phyloP scores from a whole-genome alignment of 2,329 filamentous ascomycete species.

The Macroventuria anomochaeta region DNA sequence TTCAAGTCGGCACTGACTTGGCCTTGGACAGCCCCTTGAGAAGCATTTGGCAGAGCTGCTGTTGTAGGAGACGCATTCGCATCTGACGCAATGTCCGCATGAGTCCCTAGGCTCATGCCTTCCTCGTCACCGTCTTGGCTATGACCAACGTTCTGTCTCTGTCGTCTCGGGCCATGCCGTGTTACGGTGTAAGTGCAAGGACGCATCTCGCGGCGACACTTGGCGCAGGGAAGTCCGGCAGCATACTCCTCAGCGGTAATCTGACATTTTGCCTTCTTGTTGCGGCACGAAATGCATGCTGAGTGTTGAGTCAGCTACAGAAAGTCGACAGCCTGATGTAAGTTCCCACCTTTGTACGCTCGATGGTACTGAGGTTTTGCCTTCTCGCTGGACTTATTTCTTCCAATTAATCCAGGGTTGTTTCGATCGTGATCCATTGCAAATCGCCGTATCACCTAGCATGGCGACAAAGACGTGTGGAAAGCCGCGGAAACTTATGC shows the following conservation, averaged over 20 bases:
- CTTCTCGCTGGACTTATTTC: not conserved
- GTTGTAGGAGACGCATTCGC: not conserved
- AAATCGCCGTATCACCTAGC: not conserved
- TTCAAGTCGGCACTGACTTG: not conserved
- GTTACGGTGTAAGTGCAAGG: not conserved
- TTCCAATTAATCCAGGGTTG: not conserved
- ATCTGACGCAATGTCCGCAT: not conserved
- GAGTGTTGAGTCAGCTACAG: not conserved
- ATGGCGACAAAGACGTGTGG: not conserved
- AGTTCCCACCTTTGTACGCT: not conserved
- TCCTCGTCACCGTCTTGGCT: not conserved
- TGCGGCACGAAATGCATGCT: not conserved
- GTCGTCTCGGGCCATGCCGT: slow-evolving; percentile 2
- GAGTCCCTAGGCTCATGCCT: not conserved
- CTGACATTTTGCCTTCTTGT: not conserved
- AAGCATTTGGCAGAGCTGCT: not conserved
- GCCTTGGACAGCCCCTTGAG: not conserved
- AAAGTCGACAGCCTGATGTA: not conserved
- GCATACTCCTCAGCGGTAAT: slow-evolving; percentile 1
- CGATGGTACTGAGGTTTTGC: not conserved
- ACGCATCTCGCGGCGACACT: slow-evolving; percentile 4
- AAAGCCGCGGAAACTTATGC: not conserved
- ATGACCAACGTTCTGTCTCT: not conserved
- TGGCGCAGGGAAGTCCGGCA: not conserved
- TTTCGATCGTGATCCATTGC: not conserved